A percentile compares a stretch with the other conserved stretches of the same genome.
Evolutionary conservation across 202 grass and related monocot genomes (phyloP).

Genomic region (Zizania palustris): DNA sequence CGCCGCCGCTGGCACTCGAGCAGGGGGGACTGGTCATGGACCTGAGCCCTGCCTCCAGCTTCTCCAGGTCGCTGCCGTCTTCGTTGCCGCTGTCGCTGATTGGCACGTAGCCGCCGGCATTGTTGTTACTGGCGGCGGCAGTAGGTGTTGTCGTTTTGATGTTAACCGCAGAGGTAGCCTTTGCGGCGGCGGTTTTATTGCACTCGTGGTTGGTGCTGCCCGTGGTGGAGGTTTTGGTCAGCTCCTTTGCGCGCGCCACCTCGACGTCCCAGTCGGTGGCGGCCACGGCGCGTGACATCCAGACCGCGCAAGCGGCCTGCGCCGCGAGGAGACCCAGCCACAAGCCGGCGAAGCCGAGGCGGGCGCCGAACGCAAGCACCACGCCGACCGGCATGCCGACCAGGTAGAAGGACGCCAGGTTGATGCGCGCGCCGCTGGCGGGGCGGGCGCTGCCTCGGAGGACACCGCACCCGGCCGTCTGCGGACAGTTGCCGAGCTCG

Average conservation of each 20-base stretch:
- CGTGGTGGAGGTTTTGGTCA: constrained; percentile 50
- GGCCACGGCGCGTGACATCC: constrained; percentile 70
- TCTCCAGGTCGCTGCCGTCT: constrained; percentile 36
- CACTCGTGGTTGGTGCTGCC: constrained; percentile 1
- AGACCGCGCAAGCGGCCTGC: constrained; percentile 73
- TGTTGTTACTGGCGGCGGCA: neutral
- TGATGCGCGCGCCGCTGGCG: constrained; percentile 72
- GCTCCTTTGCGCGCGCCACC: constrained; percentile 66
- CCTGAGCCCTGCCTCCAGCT: constrained; percentile 52
- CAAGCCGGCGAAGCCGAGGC: constrained; percentile 80
- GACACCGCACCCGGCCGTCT: constrained; percentile 92
- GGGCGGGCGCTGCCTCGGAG: constrained; percentile 82
- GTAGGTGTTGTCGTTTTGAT: neutral
- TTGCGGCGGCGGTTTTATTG: neutral
- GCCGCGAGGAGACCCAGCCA: constrained; percentile 93
- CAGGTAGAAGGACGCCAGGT: constrained; percentile 90
- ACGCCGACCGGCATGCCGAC: constrained; percentile 94
- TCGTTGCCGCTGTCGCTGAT: constrained; percentile 39
- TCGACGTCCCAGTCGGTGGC: constrained; percentile 83
- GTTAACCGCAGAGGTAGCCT: neutral
- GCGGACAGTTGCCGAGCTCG: constrained; percentile 95
- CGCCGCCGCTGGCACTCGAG: neutral
- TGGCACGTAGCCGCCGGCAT: constrained; percentile 45
- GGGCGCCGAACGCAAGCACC: constrained; percentile 56
- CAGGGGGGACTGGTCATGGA: neutral